These are phyloP conservation scores for Clathrospora elynae DNA, from an alignment of 2,329 filamentous ascomycete genomes.

Conservation along the genomic window DNA sequence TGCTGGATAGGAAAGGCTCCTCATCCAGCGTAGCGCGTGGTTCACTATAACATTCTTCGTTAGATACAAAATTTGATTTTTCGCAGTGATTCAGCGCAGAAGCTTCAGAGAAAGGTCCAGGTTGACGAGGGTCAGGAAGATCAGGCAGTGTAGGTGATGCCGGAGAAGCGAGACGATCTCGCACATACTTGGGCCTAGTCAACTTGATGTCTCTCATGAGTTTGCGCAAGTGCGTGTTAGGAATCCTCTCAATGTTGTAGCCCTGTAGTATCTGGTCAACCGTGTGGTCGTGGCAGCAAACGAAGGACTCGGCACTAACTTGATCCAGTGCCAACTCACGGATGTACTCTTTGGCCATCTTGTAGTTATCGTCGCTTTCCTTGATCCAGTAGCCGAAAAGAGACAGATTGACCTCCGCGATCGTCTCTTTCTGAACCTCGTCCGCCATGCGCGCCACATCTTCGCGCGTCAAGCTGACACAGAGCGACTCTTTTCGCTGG, in stretches of 20 bases:
- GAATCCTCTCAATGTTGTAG: conserved; percentile 26
- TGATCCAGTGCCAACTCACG: conserved; percentile 37
- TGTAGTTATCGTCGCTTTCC: conserved; percentile 26
- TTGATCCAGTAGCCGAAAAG: conserved; percentile 37
- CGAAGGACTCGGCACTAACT: conserved; percentile 11
- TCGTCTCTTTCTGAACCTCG: conserved; percentile 31
- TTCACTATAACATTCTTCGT: too few species aligned
- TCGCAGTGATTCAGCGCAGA: too few species aligned
- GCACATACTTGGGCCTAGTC: conserved; percentile 16
- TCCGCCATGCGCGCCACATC: conserved; percentile 18
- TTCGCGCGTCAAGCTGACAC: conserved; percentile 14
- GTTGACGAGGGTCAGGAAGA: too few species aligned
- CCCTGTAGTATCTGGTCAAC: conserved; percentile 15
- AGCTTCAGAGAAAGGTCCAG: too few species aligned
- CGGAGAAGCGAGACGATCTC: too few species aligned
- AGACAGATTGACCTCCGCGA: conserved; percentile 32
- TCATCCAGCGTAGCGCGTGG: too few species aligned
- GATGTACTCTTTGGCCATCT: conserved; percentile 29
- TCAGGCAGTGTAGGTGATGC: not conserved
- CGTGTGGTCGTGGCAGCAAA: not conserved
- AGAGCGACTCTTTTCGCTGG: conserved; percentile 10
- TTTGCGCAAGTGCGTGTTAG: conserved; percentile 19
- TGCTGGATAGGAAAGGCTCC: too few species aligned
- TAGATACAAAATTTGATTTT: too few species aligned
- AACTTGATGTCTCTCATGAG: conserved; percentile 15